These are phyloP conservation scores for Symbiodinium pilosum DNA, from an alignment of 73 alveolate genomes.

Conservation along the genomic window DNA sequence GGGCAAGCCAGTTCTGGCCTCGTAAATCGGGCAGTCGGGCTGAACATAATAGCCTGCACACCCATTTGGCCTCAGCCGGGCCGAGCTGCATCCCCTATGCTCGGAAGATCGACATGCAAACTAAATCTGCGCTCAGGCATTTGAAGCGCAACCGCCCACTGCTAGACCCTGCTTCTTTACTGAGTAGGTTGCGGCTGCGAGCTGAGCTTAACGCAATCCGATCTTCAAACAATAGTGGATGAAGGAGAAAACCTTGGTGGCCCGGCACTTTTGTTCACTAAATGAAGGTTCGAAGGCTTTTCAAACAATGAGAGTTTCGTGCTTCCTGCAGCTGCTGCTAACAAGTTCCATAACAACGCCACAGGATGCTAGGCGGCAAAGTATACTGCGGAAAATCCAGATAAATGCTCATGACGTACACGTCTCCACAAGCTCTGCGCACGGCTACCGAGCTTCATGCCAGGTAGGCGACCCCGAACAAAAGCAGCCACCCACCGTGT, in stretches of 20 bases:
- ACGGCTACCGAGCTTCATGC: not conserved
- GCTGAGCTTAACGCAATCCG: slow-evolving; percentile 20
- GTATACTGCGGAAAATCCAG: no score
- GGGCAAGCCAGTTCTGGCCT: not conserved
- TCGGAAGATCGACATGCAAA: not conserved
- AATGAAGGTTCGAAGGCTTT: not conserved
- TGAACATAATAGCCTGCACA: slow-evolving; percentile 32
- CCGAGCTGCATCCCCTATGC: not conserved
- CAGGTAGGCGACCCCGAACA: not conserved
- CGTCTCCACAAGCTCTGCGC: not conserved
- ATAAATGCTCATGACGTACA: not conserved
- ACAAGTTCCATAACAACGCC: no score
- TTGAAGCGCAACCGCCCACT: no score
- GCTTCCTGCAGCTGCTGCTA: no score
- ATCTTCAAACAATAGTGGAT: slow-evolving; percentile 21
- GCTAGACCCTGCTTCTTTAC: no score
- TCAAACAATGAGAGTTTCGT: not conserved
- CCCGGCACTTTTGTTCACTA: not conserved
- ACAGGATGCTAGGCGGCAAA: no score
- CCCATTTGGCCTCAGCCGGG: slow-evolving; percentile 22
- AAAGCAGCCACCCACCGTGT: slow-evolving; percentile 47
- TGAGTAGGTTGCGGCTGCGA: no score
- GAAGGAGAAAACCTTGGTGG: slow-evolving; percentile 39
- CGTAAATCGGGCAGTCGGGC: slow-evolving; percentile 64
- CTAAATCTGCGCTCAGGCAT: no score